phyloP scores from a whole-genome alignment of 352 stramenopile species.

The Globisporangium ultimum region DNA sequence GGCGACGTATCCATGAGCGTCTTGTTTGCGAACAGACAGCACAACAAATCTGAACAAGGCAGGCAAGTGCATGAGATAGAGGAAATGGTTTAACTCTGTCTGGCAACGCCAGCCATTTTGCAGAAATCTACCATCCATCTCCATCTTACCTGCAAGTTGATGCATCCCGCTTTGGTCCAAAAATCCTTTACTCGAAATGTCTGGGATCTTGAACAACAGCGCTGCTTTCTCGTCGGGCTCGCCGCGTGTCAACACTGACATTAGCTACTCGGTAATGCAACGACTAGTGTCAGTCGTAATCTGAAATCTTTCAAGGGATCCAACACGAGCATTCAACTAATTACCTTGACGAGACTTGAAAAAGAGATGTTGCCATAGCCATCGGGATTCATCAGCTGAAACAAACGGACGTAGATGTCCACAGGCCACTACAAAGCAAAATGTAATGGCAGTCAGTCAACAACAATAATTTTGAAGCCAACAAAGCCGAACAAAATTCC shows the following conservation, averaged over 20 bases:
- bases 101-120: too few relatives aligned
- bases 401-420: constrained; percentile 37
- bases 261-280: constrained; percentile 18
- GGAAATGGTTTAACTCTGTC: not conserved
- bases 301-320: not conserved
- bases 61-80: not conserved
- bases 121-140: not conserved
- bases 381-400: constrained; percentile 45
- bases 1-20: constrained; percentile 17
- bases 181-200: constrained; percentile 22
- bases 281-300: not conserved
- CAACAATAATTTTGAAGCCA: too few relatives aligned
- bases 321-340: not conserved
- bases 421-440: constrained; percentile 35
- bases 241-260: constrained; percentile 43
- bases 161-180: constrained; percentile 35
- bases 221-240: constrained; percentile 42
- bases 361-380: constrained; percentile 65
- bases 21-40: constrained; percentile 42
- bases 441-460: not conserved
- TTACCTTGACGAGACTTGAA: constrained; percentile 56
- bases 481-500: not conserved
- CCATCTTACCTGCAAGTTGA: constrained; percentile 44
- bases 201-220: constrained; percentile 47
- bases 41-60: constrained; percentile 36